These are phyloP conservation scores for Kuraishia piskuri DNA, from an alignment of 805 yeast species.

Conservation along the genomic window DNA sequence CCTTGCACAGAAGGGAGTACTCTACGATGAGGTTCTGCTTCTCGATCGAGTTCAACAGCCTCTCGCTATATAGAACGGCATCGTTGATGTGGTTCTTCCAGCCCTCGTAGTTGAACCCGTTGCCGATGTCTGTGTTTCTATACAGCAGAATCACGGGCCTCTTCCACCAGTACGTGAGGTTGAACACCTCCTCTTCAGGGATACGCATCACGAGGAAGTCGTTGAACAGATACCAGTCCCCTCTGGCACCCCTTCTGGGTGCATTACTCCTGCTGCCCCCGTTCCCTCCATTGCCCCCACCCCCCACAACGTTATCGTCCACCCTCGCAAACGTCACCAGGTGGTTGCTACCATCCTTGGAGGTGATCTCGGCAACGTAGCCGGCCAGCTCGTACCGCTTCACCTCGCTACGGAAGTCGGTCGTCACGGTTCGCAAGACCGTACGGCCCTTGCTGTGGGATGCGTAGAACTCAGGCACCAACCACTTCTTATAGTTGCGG, in stretches of 20 bases:
- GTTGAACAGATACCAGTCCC: conserved; percentile 74
- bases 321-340: conserved; percentile 51
- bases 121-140: conserved; percentile 35
- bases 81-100: conserved; percentile 50
- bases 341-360: conserved; percentile 47
- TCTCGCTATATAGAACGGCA: conserved; percentile 47
- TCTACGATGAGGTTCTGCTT: conserved; percentile 65
- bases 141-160: conserved; percentile 68
- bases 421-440: conserved; percentile 24
- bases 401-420: conserved; percentile 13
- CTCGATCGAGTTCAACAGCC: not conserved
- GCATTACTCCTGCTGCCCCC: no score
- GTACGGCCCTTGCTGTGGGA: conserved; percentile 28
- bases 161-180: conserved; percentile 73
- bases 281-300: no score
- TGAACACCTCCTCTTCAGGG: conserved; percentile 68
- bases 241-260: conserved; percentile 11
- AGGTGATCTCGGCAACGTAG: conserved; percentile 58
- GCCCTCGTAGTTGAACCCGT: conserved; percentile 37
- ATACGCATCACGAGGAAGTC: conserved; percentile 82
- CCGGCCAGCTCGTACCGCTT: conserved; percentile 56
- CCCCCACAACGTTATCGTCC: conserved; percentile 26
- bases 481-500: conserved; percentile 45
- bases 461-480: conserved; percentile 52
- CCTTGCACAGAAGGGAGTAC: conserved; percentile 52